A percentile compares a stretch with the other conserved stretches of the same genome.
These are phyloP conservation scores for Ogataea glucozyma DNA, from an alignment of 805 yeast genomes.

Conservation along the genomic window DNA sequence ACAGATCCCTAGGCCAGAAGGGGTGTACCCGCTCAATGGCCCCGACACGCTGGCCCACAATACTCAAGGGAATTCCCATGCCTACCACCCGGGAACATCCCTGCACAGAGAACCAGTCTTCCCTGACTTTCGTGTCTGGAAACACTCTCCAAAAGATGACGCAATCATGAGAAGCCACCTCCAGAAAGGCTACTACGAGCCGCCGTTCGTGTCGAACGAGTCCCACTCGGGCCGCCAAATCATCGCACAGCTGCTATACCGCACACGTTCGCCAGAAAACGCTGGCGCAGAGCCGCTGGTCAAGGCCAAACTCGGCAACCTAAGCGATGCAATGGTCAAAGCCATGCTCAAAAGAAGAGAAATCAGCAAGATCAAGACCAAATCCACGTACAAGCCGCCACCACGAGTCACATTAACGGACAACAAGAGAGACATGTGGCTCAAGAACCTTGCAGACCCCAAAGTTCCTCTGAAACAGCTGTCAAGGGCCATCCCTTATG, in stretches of 20 bases:
- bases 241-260: slow-evolving; percentile 38
- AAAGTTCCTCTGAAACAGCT: slow-evolving; percentile 64
- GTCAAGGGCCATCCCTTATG: slow-evolving; percentile 86
- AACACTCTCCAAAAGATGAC: slow-evolving; percentile 56
- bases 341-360: slow-evolving; percentile 50
- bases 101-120: slow-evolving; percentile 34
- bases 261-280: slow-evolving; percentile 21
- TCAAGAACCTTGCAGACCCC: slow-evolving; percentile 72
- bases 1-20: slow-evolving; percentile 30
- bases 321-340: slow-evolving; percentile 51
- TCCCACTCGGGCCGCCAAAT: slow-evolving; percentile 67
- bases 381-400: slow-evolving; percentile 71
- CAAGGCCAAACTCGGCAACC: slow-evolving; percentile 35
- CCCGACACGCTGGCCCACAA: slow-evolving; percentile 15
- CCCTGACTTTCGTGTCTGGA: slow-evolving; percentile 79
- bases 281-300: slow-evolving; percentile 15
- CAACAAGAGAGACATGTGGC: slow-evolving; percentile 82
- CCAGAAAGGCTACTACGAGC: slow-evolving; percentile 71
- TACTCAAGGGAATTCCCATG: neutral
- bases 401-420: slow-evolving; percentile 91
- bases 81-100: neutral
- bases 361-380: slow-evolving; percentile 46
- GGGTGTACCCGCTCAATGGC: slow-evolving; percentile 35
- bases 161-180: slow-evolving; percentile 52
- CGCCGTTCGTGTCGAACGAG: slow-evolving; percentile 65